These are phyloP conservation scores for Phytopythium litorale DNA, from an alignment of 352 stramenopile genomes.

Conservation along the genomic window DNA sequence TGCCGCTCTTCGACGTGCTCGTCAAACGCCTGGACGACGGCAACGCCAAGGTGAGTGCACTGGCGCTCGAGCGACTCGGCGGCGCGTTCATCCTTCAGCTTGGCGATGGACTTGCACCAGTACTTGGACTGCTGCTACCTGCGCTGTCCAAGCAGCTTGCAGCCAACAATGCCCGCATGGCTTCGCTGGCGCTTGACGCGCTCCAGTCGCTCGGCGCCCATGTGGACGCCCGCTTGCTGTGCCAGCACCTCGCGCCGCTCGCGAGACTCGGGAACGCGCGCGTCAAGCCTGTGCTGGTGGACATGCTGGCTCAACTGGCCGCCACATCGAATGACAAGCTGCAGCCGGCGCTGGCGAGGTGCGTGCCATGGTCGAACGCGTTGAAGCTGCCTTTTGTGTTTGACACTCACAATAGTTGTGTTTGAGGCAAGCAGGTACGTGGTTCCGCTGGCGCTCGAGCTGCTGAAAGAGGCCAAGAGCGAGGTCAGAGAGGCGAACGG, in stretches of 20 bases:
- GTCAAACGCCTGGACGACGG: constrained; percentile 71
- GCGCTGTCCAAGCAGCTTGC: constrained; percentile 53
- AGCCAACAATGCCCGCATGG: constrained; percentile 49
- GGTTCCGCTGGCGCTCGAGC: constrained; percentile 57
- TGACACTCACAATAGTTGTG: constrained; percentile 6
- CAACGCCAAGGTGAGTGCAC: constrained; percentile 67
- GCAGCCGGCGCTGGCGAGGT: constrained; percentile 41
- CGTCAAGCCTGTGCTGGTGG: constrained; percentile 51
- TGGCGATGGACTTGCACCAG: constrained; percentile 49
- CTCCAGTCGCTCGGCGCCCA: constrained; percentile 42
- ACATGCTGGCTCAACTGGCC: constrained; percentile 42
- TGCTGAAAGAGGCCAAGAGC: constrained; percentile 75
- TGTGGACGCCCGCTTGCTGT: constrained; percentile 47
- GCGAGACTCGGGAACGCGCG: constrained; percentile 49
- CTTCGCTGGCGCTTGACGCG: constrained; percentile 29
- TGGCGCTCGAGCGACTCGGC: constrained; percentile 55
- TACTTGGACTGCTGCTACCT: constrained; percentile 52
- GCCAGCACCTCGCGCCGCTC: constrained; percentile 49
- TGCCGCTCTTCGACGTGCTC: constrained; percentile 62
- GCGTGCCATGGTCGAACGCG: background rate
- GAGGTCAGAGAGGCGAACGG: constrained; percentile 64
- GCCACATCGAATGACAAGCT: constrained; percentile 39
- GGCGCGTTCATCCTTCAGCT: constrained; percentile 39
- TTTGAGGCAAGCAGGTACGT: constrained; percentile 30
- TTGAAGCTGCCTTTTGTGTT: background rate